A percentile compares a stretch with the other conserved stretches of the same genome.
These are phyloP conservation scores for Malassezia pachydermatis DNA, from an alignment of 1,284 basidiomycete genomes.

Conservation along the genomic window DNA sequence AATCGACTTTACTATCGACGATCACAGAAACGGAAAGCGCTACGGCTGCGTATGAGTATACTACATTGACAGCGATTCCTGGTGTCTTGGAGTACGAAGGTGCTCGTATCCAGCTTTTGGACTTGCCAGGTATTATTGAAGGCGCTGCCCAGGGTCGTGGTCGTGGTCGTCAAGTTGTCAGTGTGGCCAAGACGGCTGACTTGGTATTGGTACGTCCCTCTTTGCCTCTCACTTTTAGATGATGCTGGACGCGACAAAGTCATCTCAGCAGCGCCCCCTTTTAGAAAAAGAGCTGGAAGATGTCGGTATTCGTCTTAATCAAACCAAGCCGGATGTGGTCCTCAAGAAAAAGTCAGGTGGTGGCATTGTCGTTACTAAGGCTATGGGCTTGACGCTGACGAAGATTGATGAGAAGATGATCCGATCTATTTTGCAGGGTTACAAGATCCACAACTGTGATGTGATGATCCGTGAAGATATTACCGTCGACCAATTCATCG, in stretches of 20 bases:
- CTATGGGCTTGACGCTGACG: slow-evolving; percentile 65
- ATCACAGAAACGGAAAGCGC: slow-evolving; percentile 80
- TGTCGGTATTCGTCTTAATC: slow-evolving; percentile 89
- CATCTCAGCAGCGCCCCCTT: slow-evolving; percentile 75
- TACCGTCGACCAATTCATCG: slow-evolving; percentile 91
- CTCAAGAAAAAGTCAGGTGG: slow-evolving; percentile 64
- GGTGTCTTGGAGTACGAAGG: slow-evolving; percentile 52
- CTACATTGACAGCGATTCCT: slow-evolving; percentile 61
- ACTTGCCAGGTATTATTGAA: slow-evolving; percentile 95
- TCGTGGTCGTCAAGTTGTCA: slow-evolving; percentile 85
- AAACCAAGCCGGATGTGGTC: slow-evolving; percentile 65
- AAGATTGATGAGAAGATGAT: slow-evolving; percentile 92
- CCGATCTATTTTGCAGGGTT: slow-evolving; percentile 64
- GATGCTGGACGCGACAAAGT: slow-evolving; percentile 94
- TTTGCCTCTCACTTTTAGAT: slow-evolving; percentile 48
- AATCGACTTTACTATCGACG: slow-evolving; percentile 84
- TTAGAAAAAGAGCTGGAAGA: slow-evolving; percentile 88
- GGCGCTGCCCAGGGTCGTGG: slow-evolving; percentile 72
- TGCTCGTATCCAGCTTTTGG: slow-evolving; percentile 52
- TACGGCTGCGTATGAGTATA: slow-evolving; percentile 90
- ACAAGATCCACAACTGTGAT: slow-evolving; percentile 44
- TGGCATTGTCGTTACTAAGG: slow-evolving; percentile 56
- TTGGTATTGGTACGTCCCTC: slow-evolving; percentile 56
- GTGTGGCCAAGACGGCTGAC: slow-evolving; percentile 75
- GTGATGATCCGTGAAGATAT: slow-evolving; percentile 52